These are phyloP conservation scores for Emergomyces orientalis DNA, from an alignment of 2,329 filamentous ascomycete species.

Conservation along the genomic window DNA sequence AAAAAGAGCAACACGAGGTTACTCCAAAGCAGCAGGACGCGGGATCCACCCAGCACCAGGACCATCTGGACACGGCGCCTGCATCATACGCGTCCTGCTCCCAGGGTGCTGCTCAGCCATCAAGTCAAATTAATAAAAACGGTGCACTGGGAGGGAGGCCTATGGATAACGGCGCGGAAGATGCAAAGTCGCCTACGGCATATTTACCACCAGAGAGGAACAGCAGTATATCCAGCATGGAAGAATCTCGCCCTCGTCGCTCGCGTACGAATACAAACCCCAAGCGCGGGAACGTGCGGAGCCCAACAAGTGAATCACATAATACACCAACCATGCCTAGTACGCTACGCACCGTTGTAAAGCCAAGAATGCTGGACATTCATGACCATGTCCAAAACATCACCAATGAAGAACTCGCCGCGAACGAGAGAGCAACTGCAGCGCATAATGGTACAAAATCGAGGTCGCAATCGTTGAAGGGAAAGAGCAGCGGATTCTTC, in stretches of 20 bases:
- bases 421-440: constrained; percentile 12
- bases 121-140: neutral
- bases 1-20: neutral
- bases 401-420: constrained; percentile 13
- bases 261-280: neutral
- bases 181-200: neutral
- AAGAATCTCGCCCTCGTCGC: neutral
- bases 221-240: neutral
- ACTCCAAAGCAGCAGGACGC: neutral
- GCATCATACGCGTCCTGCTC: neutral
- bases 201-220: neutral
- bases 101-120: neutral
- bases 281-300: neutral
- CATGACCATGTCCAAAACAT: neutral
- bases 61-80: neutral
- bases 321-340: neutral
- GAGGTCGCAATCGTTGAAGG: constrained; percentile 9
- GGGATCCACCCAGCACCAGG: neutral
- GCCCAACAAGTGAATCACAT: neutral
- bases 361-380: constrained; percentile 5
- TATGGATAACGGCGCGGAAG: neutral
- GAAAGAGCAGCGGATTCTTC: constrained; percentile 11
- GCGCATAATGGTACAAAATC: constrained; percentile 2
- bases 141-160: neutral
- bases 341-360: neutral